These are phyloP conservation scores for Trichosporon ovoides DNA, from an alignment of 1,284 basidiomycete genomes.

Conservation along the genomic window DNA sequence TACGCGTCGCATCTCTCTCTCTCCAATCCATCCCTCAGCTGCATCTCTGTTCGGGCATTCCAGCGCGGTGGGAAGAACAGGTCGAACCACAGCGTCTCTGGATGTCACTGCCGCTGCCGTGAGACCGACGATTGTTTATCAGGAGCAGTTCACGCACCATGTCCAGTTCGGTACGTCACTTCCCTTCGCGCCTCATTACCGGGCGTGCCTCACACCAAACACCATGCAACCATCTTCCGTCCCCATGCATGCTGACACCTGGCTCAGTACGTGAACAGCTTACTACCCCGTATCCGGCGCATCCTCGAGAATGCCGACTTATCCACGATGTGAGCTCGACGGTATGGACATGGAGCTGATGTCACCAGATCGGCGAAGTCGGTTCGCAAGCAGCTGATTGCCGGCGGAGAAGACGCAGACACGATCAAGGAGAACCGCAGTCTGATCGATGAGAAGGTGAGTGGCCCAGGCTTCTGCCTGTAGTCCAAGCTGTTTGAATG, in stretches of 20 bases:
- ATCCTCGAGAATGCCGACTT: conserved; percentile 37
- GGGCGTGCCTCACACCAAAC: too few relatives aligned
- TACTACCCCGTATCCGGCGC: conserved; percentile 31
- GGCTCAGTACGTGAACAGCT: conserved; percentile 24
- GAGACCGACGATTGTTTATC: background rate
- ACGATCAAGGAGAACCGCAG: conserved; percentile 37
- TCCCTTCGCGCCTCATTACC: background rate
- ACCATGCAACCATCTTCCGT: too few relatives aligned
- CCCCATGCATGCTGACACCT: background rate
- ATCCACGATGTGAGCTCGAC: conserved; percentile 27
- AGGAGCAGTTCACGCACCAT: background rate
- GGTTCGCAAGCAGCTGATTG: conserved; percentile 43
- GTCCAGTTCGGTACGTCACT: background rate
- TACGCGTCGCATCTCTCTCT: too few relatives aligned
- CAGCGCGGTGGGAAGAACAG: too few relatives aligned
- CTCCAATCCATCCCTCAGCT: too few relatives aligned
- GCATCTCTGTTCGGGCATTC: too few relatives aligned
- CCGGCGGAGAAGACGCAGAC: conserved; percentile 35
- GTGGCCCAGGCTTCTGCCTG: too few relatives aligned
- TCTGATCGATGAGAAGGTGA: conserved; percentile 42
- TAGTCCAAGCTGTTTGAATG: too few relatives aligned
- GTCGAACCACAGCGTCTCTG: background rate
- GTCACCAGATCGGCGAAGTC: conserved; percentile 42
- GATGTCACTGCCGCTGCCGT: background rate
- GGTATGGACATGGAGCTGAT: too few relatives aligned